These are phyloP conservation scores for Jamesozyma spencerorum DNA, from an alignment of 805 yeast species.

Conservation along the genomic window DNA sequence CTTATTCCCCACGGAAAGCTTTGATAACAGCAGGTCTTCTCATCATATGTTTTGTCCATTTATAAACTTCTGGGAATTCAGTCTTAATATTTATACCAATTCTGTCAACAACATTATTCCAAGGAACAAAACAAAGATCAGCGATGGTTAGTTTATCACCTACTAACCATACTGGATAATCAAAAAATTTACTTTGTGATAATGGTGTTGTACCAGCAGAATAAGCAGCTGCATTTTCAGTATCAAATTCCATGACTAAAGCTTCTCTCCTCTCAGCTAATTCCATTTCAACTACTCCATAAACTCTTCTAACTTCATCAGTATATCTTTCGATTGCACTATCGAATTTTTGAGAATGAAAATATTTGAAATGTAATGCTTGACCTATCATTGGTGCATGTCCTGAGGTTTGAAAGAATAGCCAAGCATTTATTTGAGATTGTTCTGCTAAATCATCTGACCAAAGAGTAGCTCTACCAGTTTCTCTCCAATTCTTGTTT, in stretches of 20 bases:
- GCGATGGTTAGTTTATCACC: conserved; percentile 81
- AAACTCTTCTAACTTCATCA: conserved; percentile 86
- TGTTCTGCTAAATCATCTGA: conserved; percentile 70
- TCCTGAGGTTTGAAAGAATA: conserved; percentile 91
- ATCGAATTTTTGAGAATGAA: conserved; percentile 77
- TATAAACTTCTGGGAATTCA: conserved; percentile 91
- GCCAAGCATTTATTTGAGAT: conserved; percentile 78
- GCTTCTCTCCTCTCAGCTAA: conserved; percentile 88
- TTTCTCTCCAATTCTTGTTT: conserved; percentile 52
- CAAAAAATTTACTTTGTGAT: conserved; percentile 77
- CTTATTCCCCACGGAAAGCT: conserved; percentile 65
- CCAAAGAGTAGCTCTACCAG: conserved; percentile 62
- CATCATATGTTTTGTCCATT: conserved; percentile 94
- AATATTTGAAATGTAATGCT: conserved; percentile 86
- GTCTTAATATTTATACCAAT: conserved; percentile 79
- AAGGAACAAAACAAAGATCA: conserved; percentile 86
- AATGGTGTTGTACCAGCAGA: conserved; percentile 82
- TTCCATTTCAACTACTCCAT: conserved; percentile 91
- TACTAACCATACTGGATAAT: conserved; percentile 91
- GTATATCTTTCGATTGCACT: conserved; percentile 85
- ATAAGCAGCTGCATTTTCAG: conserved; percentile 79
- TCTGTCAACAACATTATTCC: conserved; percentile 93
- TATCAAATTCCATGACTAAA: conserved; percentile 77
- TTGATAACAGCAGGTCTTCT: conserved; percentile 83
- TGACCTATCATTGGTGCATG: conserved; percentile 98